Percentiles rank a stretch among this genome's conserved stretches.
These are phyloP conservation scores for Aspergillus novoparasiticus DNA, from an alignment of 2,329 filamentous ascomycete species.

Conservation along the genomic window DNA sequence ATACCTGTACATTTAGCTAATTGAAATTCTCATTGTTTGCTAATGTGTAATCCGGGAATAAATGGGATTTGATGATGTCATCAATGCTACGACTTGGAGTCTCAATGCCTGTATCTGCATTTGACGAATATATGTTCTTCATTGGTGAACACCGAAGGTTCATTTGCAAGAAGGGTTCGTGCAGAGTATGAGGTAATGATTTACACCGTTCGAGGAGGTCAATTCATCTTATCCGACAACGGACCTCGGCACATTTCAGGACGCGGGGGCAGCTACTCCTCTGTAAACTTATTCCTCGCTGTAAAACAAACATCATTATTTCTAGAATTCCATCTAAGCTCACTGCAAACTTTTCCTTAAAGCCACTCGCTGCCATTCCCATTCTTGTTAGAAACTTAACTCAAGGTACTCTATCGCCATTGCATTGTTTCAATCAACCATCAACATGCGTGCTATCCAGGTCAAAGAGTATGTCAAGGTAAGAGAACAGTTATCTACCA, in stretches of 20 bases:
- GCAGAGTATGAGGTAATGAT: too few relatives aligned
- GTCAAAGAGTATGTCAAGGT: constrained; percentile 75
- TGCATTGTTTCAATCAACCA: neutral
- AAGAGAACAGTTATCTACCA: constrained; percentile 15
- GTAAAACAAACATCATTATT: neutral
- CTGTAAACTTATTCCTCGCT: neutral
- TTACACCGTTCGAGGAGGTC: too few relatives aligned
- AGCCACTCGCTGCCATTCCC: neutral
- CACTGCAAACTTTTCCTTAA: neutral
- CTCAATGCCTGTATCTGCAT: neutral
- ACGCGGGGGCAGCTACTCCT: constrained; percentile 13
- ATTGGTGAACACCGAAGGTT: neutral
- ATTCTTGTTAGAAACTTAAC: neutral
- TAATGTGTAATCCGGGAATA: neutral
- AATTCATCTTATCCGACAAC: constrained; percentile 16
- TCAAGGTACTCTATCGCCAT: neutral
- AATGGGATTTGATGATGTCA: neutral
- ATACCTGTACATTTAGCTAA: constrained; percentile 5
- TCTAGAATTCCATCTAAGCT: neutral
- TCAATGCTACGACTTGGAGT: neutral
- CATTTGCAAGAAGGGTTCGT: too few relatives aligned
- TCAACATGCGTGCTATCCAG: constrained; percentile 75
- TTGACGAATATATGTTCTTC: neutral
- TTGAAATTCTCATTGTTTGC: neutral
- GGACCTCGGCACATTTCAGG: constrained; percentile 17